Evolutionary conservation across 495 filamentous ascomycete species (phyloP), one percentile per base, ranked within the genome.

Genomic region (Haplographium delicatum): DNA sequence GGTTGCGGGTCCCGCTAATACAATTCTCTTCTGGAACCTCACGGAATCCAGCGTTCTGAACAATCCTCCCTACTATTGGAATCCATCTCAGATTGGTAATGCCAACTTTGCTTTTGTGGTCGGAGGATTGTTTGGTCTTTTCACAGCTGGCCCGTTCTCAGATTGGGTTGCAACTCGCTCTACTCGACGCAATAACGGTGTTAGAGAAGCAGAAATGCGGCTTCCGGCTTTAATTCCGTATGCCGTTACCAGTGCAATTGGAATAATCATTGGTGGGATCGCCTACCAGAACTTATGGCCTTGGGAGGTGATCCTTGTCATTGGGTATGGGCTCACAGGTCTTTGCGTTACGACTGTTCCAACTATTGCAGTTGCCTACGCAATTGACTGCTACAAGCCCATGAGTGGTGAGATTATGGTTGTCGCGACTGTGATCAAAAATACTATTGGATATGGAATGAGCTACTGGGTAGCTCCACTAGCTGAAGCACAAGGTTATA

Each of bases 331-430:
- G 70, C 51, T 68, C 66, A 4, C 73, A 72, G 56, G 71, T 59
- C 13, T 77, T 69, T 19, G 78, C 72, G 76, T 81, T 26, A 69
- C 79, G 5, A 74, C 78, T 0, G 61, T 85, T 8, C 79, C 81
- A 60, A 60, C 15, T 33, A 67, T 79, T 15, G 65, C 65, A 6
- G 65, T 65, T 42, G 65, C 70, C 2, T 79, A 79, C 52, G 75
- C 76, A 3, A 75, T 86, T 23, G 82, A 86, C 56, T 76, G 70
- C 44, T 85, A 88, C 63, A 83, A 80, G 51, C 74, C 73, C 23
- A 69, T 82, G 33, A 67, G 79, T 0, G 77, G 77, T 11, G 75
- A 78, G 42, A 76, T 83, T 60, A 72, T 83, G 51, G 78, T 83
- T 10, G 67, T 72, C 31, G 79, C 80, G 51, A 82, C 80, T 3